Base-by-base conservation (phyloP, 2,329 filamentous ascomycete genomes). In the Aspergillus sp. region DNA sequence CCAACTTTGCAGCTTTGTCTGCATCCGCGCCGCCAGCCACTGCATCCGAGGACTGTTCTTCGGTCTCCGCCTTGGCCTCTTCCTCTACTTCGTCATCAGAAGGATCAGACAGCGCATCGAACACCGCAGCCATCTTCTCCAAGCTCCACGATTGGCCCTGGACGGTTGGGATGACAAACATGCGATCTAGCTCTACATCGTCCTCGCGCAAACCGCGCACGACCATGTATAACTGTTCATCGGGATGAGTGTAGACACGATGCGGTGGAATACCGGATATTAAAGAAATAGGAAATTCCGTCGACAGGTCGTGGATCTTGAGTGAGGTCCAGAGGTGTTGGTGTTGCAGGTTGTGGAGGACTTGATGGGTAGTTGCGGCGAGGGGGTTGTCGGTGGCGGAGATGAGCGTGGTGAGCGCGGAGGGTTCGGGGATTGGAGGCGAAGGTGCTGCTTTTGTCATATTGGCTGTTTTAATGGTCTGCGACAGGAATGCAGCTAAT, bases 271-370 rank as follows among this genome's bases (percentile, higher is more conserved):
- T 73, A n/a, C 85, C 85, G 8, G 85, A 87, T 50, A 88, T 76
- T 53, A 88, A 66, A 1, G 80, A 82, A 7, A 78, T 31, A 2
- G 54, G 47, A 8, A 51, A 51, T 11, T 64, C 1, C 65, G 74
- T n/a, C 5, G 40, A 33, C 35, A 76, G 69, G 11, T 76, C 76
- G 70, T 86, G 82, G 51, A 84, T 72, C 55, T 75, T 74, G n/a
- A 88, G 74, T 33, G 77, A 76, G 37, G 82, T 81, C 85, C 85
- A 88, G 39, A 79, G 73, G 70, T 88, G 85, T 68, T 87, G 84
- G 72, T 86, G 77, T 68, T 82, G 79, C 63, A 88, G 83, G 71
- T 87, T 87, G 74, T 88, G 85, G 49, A 82, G 77, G 64, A 87
- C 78, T 70, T 87, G 83, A 48, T 82, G 71, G 8, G 84, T 81